Base-by-base conservation (phyloP, 176 grass and related monocot species). In the Guadua angustifolia region DNA sequence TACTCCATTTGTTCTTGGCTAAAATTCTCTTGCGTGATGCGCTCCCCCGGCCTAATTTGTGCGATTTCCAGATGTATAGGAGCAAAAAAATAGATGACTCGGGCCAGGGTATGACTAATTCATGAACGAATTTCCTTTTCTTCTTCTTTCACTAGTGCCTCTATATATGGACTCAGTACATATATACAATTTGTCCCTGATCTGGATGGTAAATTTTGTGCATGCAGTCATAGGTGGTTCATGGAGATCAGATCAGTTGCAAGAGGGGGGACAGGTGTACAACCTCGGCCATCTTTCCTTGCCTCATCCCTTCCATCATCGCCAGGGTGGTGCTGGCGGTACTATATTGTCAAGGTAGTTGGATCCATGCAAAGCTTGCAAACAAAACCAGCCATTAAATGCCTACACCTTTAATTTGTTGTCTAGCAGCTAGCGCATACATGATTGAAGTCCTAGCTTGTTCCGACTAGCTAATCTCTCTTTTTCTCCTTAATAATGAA, bases 11-110 rank as follows among this genome's bases (percentile, higher is more conserved):
- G 26, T 22, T 74, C 22, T 64, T 36, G 55, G 16, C 40, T 49
- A 51, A 14, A 29, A 42, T 52, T 22, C 8, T 57, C 5, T 29
- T 83, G 39, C 10, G 15, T 33, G 58, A 10, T 16, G 10, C 4
- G 8, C 56, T 10, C 21, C 42, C 6, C 57, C 45, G 42, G 7
- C 42, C 42, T 8, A 56, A 8, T 24, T 33, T 51, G 14, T 8
- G 33, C 7, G 22, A 21, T 88, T 80, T 66, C 43, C 81, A 94
- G 92, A 94, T 94, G 92, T 94, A 94, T 15, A 89, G 92, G 55
- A 89, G 92, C 82, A 94, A 92, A 75, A 92, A 92, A 81, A 82
- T 94, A 4, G 89, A 92, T 14, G 89, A 88, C 9, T 92, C 89
- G 0, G 89, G 89, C 22, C 89, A 85, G 0, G 87, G 92, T 94